Percentiles rank a stretch among this genome's conserved stretches.
Evolutionary conservation across 2,329 filamentous ascomycete genomes (phyloP).

Genomic region (Furcasterigmium furcatum): DNA sequence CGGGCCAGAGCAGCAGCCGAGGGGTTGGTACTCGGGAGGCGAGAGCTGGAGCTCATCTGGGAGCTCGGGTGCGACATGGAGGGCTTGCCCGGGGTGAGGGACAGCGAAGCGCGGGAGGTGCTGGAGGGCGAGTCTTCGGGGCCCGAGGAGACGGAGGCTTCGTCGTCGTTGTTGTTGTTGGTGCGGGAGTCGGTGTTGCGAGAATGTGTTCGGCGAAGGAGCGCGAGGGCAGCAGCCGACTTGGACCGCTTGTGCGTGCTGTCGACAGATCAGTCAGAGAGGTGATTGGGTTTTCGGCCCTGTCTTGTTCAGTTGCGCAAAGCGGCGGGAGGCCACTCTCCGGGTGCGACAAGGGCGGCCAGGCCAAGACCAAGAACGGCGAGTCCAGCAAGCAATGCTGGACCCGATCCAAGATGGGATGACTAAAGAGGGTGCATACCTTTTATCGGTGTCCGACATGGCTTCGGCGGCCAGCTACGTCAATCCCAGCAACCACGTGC

Average conservation of each 20-base stretch:
- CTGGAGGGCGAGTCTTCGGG: slow-evolving; percentile 41
- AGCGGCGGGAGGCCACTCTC: not conserved
- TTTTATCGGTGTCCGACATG: slow-evolving; percentile 33
- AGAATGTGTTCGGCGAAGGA: slow-evolving; percentile 51
- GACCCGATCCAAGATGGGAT: not conserved
- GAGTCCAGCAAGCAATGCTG: no score
- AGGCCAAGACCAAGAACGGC: no score
- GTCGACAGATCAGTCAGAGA: slow-evolving; percentile 2
- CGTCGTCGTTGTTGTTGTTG: no score
- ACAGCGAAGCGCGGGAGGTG: slow-evolving; percentile 20
- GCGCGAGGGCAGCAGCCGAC: slow-evolving; percentile 46
- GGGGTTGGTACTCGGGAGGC: slow-evolving; percentile 40
- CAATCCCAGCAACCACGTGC: not conserved
- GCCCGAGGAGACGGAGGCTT: slow-evolving; percentile 38
- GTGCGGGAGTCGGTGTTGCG: no score
- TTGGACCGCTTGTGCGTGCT: slow-evolving; percentile 52
- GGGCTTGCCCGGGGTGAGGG: slow-evolving; percentile 28
- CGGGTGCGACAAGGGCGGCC: not conserved
- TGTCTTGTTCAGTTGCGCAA: not conserved
- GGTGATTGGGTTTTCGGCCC: no score
- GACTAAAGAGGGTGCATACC: slow-evolving; percentile 19
- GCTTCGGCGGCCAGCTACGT: slow-evolving; percentile 4
- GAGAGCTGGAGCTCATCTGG: slow-evolving; percentile 40
- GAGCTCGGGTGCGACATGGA: slow-evolving; percentile 32
- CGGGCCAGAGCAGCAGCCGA: slow-evolving; percentile 30